phyloP scores from a whole-genome alignment of 805 yeast species.

The Ogataea methanolica region DNA sequence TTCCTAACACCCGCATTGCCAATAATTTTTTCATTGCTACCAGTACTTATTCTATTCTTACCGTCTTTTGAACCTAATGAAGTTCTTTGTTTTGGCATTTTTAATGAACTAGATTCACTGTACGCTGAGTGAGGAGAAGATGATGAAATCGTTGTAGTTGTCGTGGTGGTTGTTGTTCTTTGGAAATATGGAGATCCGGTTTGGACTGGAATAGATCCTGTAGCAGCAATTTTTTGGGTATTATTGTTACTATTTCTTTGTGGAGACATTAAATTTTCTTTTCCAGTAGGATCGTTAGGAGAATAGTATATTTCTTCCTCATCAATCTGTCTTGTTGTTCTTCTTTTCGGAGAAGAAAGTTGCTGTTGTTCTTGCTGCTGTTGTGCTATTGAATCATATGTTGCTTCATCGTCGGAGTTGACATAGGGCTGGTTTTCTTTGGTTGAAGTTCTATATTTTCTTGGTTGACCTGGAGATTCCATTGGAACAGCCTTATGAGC shows the following conservation, averaged over 20 bases:
- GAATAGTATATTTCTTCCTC: slow-evolving; percentile 19
- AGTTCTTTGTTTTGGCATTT: slow-evolving; percentile 27
- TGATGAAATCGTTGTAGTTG: slow-evolving; percentile 36
- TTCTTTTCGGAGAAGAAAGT: slow-evolving; percentile 21
- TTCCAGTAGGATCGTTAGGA: not conserved
- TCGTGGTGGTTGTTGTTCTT: slow-evolving; percentile 45
- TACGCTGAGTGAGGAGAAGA: slow-evolving; percentile 23
- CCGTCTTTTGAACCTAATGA: slow-evolving; percentile 17
- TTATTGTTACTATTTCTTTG: slow-evolving; percentile 5
- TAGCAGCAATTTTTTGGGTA: slow-evolving; percentile 19
- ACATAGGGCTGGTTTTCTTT: slow-evolving; percentile 27
- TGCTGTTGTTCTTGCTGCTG: slow-evolving; percentile 11
- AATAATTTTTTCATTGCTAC: slow-evolving; percentile 27
- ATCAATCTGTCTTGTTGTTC: slow-evolving; percentile 8
- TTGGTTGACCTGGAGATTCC: slow-evolving; percentile 96
- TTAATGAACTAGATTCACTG: slow-evolving; percentile 13
- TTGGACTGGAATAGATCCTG: slow-evolving; percentile 11
- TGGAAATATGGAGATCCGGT: slow-evolving; percentile 34
- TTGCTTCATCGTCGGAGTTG: slow-evolving; percentile 33
- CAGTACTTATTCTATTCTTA: slow-evolving; percentile 13
- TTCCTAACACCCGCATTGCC: slow-evolving; percentile 35
- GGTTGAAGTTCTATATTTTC: slow-evolving; percentile 50
- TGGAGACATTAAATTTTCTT: slow-evolving; percentile 12
- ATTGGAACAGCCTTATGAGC: slow-evolving; percentile 75
- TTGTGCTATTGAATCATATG: slow-evolving; percentile 18